These are phyloP conservation scores for Apiotrichum gracile DNA, from an alignment of 1,284 basidiomycete species.

Conservation along the genomic window DNA sequence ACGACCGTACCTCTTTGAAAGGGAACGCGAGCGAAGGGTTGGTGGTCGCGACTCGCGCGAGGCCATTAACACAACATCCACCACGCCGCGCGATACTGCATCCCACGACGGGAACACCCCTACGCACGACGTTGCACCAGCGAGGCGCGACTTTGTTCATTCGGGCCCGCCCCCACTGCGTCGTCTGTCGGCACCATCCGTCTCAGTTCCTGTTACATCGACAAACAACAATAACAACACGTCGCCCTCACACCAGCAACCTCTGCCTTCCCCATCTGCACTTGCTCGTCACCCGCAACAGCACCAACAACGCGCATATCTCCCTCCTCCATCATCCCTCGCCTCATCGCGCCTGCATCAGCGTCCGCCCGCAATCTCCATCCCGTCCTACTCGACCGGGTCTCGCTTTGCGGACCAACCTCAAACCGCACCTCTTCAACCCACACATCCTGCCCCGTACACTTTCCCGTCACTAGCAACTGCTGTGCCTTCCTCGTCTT, in stretches of 20 bases:
- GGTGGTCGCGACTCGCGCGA: background rate
- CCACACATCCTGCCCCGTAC: background rate
- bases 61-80: background rate
- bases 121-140: background rate
- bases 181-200: background rate
- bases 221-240: background rate
- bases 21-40: background rate
- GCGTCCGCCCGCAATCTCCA: constrained; percentile 2
- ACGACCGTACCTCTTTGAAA: background rate
- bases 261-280: background rate
- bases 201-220: background rate
- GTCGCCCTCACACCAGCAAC: background rate
- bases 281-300: background rate
- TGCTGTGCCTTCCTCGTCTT: background rate
- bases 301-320: background rate
- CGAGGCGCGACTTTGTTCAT: background rate
- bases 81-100: background rate
- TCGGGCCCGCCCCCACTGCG: constrained; percentile 1
- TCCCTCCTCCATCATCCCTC: constrained; percentile 1
- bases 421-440: background rate
- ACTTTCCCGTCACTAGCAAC: background rate
- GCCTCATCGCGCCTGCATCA: background rate
- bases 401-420: constrained; percentile 1
- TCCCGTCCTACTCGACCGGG: background rate
- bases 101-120: background rate